A percentile compares a stretch with the other conserved stretches of the same genome.
phyloP scores from a whole-genome alignment of 2,329 filamentous ascomycete genomes.

The Penicillium corylophilum region DNA sequence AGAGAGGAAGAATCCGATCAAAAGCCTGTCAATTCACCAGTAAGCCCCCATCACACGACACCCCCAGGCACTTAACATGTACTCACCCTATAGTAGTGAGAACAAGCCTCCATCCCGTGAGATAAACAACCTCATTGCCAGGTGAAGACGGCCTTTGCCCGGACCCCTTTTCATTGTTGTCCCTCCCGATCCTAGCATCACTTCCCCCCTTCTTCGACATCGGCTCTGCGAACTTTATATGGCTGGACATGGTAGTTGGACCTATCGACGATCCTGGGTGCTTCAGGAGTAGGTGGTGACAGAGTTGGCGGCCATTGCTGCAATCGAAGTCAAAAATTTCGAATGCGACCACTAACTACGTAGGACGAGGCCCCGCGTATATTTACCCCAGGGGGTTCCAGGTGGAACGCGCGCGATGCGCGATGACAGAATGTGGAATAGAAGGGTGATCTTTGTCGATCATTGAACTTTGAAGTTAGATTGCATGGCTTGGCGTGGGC shows the following conservation, averaged over 20 bases:
- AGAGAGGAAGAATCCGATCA: slow-evolving; percentile 32
- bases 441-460: slow-evolving; percentile 24
- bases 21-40: slow-evolving; percentile 14
- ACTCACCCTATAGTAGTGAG: slow-evolving; percentile 23
- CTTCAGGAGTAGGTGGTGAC: slow-evolving; percentile 15
- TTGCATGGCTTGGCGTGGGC: background rate
- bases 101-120: slow-evolving; percentile 23
- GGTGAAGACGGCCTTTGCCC: slow-evolving; percentile 20
- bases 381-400: slow-evolving; percentile 24
- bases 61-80: background rate
- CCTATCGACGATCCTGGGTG: slow-evolving; percentile 9
- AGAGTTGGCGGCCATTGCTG: slow-evolving; percentile 16
- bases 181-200: background rate
- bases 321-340: slow-evolving; percentile 12
- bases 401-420: slow-evolving; percentile 26
- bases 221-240: slow-evolving; percentile 24
- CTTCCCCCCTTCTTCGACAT: background rate
- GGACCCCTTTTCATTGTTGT: slow-evolving; percentile 21
- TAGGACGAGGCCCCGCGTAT: slow-evolving; percentile 27
- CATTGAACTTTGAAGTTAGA: slow-evolving; percentile 24
- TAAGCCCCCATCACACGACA: slow-evolving; percentile 4
- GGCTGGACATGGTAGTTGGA: slow-evolving; percentile 17
- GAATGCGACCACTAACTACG: slow-evolving; percentile 16
- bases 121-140: slow-evolving; percentile 25
- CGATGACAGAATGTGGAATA: slow-evolving; percentile 30